Conservation (phyloP, 2,329 filamentous ascomycete species). For the Hymenoscyphus occultus region DNA sequence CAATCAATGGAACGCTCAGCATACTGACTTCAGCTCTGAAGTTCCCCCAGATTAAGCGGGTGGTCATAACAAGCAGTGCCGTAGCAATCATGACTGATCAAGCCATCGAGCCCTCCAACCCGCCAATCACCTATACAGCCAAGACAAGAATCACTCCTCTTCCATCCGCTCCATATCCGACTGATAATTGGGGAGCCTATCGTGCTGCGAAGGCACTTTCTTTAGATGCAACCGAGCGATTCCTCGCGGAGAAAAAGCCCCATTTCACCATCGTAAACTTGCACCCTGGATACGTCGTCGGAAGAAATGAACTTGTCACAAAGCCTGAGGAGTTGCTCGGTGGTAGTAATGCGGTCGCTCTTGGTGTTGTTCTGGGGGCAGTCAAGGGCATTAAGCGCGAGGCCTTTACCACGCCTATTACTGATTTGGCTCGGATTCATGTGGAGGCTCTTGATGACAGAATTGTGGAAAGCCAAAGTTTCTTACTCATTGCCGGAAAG, state of each 20-base stretch:
- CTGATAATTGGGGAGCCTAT: conserved; percentile 30
- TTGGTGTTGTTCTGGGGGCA: conserved; percentile 6
- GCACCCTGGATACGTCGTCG: conserved; percentile 21
- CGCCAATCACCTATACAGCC: conserved; percentile 5
- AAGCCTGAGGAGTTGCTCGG: not conserved
- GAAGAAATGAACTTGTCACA: conserved; percentile 14
- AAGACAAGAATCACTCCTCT: conserved; percentile 10
- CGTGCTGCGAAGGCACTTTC: conserved; percentile 31
- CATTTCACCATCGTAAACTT: conserved; percentile 22
- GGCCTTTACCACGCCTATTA: conserved; percentile 10
- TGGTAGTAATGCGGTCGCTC: conserved; percentile 10
- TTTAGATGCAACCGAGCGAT: conserved; percentile 27
- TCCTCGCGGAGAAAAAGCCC: conserved; percentile 22
- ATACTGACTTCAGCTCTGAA: conserved; percentile 17
- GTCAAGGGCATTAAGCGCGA: not conserved
- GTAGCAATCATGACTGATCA: conserved; percentile 21
- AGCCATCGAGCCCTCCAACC: conserved; percentile 2
- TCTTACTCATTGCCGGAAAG: conserved; percentile 6
- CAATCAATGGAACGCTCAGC: conserved; percentile 15
- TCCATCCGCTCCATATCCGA: conserved; percentile 13
- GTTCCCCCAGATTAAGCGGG: conserved; percentile 12
- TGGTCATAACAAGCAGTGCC: conserved; percentile 22
- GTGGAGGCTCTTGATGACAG: conserved; percentile 18
- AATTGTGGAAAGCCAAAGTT: conserved; percentile 5
- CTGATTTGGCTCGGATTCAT: conserved; percentile 14